Conservation (phyloP, 768 basidiomycete genomes). For the Suillus decipiens region DNA sequence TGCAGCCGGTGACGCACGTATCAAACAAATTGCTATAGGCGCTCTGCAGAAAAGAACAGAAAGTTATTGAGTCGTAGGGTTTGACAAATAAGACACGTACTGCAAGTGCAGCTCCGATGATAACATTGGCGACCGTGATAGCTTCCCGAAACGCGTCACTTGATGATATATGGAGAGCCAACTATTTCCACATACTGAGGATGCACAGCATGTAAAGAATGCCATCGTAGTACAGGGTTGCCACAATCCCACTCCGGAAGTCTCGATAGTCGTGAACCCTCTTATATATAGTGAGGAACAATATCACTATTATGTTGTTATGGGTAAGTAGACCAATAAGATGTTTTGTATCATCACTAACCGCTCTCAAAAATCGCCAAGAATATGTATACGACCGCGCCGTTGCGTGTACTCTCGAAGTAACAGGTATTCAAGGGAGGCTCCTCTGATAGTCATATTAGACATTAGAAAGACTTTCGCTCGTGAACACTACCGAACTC, state of each 20-base stretch:
- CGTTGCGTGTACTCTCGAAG: not conserved
- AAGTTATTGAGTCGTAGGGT: not conserved
- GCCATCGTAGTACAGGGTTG: constrained; percentile 18
- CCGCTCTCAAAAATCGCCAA: not conserved
- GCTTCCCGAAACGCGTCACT: constrained; percentile 9
- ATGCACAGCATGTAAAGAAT: constrained; percentile 23
- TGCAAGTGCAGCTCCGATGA: constrained; percentile 12
- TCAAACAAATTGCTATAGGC: constrained; percentile 2
- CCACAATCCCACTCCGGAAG: constrained; percentile 14
- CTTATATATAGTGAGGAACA: constrained; percentile 6
- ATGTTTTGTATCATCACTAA: not conserved
- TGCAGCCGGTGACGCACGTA: not conserved
- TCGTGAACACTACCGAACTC: not conserved
- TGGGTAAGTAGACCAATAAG: not conserved
- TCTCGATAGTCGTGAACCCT: constrained; percentile 3
- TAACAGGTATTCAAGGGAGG: not conserved
- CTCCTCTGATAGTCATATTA: not conserved
- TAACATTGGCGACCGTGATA: constrained; percentile 18
- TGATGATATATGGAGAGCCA: not conserved
- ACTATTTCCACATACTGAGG: constrained; percentile 10
- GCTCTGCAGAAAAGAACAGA: not conserved
- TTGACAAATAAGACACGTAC: constrained; percentile 3
- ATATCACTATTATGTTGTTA: not conserved
- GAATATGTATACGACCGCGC: not conserved
- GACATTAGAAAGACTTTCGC: not conserved